Percentiles rank a stretch among this genome's conserved stretches.
Evolutionary conservation across 169 alveolate species (phyloP).

Genomic region (Plasmodium inui): DNA sequence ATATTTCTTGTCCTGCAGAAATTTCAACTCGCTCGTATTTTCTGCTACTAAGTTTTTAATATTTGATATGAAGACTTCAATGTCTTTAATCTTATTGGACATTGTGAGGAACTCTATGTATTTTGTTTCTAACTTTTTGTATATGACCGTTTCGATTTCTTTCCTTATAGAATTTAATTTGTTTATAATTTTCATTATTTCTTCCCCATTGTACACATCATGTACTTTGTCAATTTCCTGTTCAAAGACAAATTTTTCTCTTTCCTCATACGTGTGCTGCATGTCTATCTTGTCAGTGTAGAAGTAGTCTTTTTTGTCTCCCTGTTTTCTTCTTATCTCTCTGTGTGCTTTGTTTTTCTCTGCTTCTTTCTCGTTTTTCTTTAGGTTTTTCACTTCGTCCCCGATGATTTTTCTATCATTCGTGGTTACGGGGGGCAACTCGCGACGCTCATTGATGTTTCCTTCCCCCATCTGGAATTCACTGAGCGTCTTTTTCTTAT

Average conservation of each 20-base stretch:
- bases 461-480: background rate
- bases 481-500: background rate
- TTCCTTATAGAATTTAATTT: slow-evolving; percentile 75
- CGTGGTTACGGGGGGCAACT: background rate
- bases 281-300: background rate
- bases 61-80: slow-evolving; percentile 32
- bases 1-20: slow-evolving; percentile 43
- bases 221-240: slow-evolving; percentile 47
- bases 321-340: background rate
- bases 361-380: background rate
- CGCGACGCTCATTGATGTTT: background rate
- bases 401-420: background rate
- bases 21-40: slow-evolving; percentile 52
- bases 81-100: slow-evolving; percentile 40
- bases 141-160: slow-evolving; percentile 70
- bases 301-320: background rate
- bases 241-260: slow-evolving; percentile 70
- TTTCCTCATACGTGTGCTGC: slow-evolving; percentile 23
- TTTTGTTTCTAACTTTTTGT: slow-evolving; percentile 64
- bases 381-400: background rate
- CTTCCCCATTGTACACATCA: slow-evolving; percentile 54
- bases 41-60: slow-evolving; percentile 31
- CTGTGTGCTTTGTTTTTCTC: background rate
- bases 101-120: slow-evolving; percentile 19
- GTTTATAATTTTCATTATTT: slow-evolving; percentile 69